Base-by-base conservation (phyloP, 441 rosid species). In the Kokia cookei region DNA sequence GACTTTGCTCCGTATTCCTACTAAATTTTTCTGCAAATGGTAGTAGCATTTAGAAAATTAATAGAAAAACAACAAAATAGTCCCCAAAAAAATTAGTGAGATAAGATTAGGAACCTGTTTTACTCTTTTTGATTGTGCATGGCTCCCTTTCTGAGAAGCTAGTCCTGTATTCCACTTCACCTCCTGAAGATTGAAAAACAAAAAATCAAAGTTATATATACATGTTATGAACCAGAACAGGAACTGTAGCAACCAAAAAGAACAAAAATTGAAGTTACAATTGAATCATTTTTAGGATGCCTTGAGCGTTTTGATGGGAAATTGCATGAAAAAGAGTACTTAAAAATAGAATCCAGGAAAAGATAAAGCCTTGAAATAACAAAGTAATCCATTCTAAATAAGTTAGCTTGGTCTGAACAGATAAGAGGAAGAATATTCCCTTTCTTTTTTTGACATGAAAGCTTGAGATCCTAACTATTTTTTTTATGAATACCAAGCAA, bases 121-220 rank as follows among this genome's bases (percentile, higher is more conserved):
- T 92, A 77, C 90, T 88, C 85, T 89, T 92, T 78, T 92, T 92
- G 78, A 89, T 85, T 67, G 89, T 90, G 85, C 85, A 83, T 17
- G 97, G 90, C 81, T 92, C 91, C 78, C 91, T 87, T 85, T 93
- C 98, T 65, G 98, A 88, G 86, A 89, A 91, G 80, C 90, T 93
- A 83, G 86, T 84, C 84, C 94, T 89, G 59, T 82, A 86, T 76
- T 88, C 96, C 55, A 84, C 93, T 81, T 87, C 91, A 82, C 81
- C 86, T 63, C 92, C 97, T 92, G 83, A 70, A 86, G 69, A 19
- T 64, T 35, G 4, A 13, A 22, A 65, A 42, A 22, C 50, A 65
- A 12, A 42, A 37, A 63, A 37, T 2, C 15, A 0, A n/a, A 62
- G 24, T 35, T 15, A n/a, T 62, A 62, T 4, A 63, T 37, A 40